phyloP scores from a whole-genome alignment of 768 basidiomycete genomes.

The Leccinum variicolor region DNA sequence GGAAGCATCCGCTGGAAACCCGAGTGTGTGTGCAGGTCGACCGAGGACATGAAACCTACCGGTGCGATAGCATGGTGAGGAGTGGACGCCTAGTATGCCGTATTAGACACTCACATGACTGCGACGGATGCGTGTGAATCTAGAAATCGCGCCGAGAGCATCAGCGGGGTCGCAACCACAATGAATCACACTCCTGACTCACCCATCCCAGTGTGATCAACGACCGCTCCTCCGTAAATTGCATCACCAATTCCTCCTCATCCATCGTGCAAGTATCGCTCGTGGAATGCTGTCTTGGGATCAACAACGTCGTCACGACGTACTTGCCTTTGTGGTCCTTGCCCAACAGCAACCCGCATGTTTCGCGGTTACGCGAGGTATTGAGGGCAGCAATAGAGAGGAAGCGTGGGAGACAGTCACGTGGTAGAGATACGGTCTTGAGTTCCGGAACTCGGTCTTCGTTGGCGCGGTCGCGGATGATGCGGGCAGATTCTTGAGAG shows the following conservation, averaged over 20 bases:
- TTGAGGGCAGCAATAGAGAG: slow-evolving; percentile 74
- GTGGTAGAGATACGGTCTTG: slow-evolving; percentile 66
- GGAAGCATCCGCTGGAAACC: slow-evolving; percentile 88
- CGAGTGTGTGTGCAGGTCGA: slow-evolving; percentile 89
- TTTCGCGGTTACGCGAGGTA: slow-evolving; percentile 77
- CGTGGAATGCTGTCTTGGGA: slow-evolving; percentile 87
- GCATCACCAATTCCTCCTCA: slow-evolving; percentile 81
- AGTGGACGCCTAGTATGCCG: not conserved
- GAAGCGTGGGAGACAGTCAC: slow-evolving; percentile 72
- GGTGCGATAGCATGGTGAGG: not conserved
- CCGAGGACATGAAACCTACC: slow-evolving; percentile 88
- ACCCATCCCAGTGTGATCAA: slow-evolving; percentile 93
- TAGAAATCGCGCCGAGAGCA: slow-evolving; percentile 25
- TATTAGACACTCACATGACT: slow-evolving; percentile 57
- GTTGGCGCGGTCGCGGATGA: slow-evolving; percentile 25
- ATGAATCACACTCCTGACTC: slow-evolving; percentile 22
- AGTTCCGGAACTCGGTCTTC: slow-evolving; percentile 42
- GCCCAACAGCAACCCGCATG: slow-evolving; percentile 84
- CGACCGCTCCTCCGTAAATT: slow-evolving; percentile 77
- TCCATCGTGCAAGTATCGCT: slow-evolving; percentile 93
- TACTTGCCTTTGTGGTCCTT: slow-evolving; percentile 56
- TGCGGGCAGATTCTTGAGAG: slow-evolving; percentile 35
- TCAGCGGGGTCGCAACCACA: not conserved
- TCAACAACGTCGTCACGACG: slow-evolving; percentile 75
- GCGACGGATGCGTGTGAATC: slow-evolving; percentile 93